Evolutionary conservation across 495 filamentous ascomycete species (phyloP).

Genomic region (Lindgomyces ingoldianus): DNA sequence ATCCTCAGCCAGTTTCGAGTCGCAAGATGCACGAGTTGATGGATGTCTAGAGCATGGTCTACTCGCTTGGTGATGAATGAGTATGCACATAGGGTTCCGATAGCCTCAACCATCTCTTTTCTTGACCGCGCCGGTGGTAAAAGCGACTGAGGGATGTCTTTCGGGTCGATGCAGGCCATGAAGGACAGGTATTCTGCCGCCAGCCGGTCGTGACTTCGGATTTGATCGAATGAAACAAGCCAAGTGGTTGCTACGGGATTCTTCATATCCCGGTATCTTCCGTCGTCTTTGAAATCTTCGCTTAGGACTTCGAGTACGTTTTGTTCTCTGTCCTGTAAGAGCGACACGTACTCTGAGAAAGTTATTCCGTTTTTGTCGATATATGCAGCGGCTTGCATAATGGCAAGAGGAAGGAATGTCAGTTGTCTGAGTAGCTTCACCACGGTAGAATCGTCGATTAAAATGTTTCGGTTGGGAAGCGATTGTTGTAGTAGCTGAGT

Average conservation of each 20-base stretch:
- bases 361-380: conserved; percentile 34
- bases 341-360: conserved; percentile 26
- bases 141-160: background rate
- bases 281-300: conserved; percentile 34
- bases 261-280: conserved; percentile 31
- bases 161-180: too few relatives aligned
- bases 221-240: background rate
- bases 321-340: conserved; percentile 24
- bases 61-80: conserved; percentile 60
- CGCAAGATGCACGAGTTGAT: conserved; percentile 52
- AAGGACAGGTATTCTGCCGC: background rate
- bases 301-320: conserved; percentile 30
- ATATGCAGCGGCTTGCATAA: conserved; percentile 41
- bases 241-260: conserved; percentile 41
- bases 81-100: too few relatives aligned
- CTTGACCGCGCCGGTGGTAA: too few relatives aligned
- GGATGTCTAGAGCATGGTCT: conserved; percentile 54
- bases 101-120: too few relatives aligned
- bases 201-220: background rate
- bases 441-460: background rate
- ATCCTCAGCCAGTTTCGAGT: conserved; percentile 45
- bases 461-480: conserved; percentile 18
- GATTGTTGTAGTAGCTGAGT: conserved; percentile 1
- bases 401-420: conserved; percentile 38
- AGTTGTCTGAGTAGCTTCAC: conserved; percentile 28